Evolutionary conservation across 2,329 filamentous ascomycete species (phyloP).

Genomic region (Neoascochyta sp.): DNA sequence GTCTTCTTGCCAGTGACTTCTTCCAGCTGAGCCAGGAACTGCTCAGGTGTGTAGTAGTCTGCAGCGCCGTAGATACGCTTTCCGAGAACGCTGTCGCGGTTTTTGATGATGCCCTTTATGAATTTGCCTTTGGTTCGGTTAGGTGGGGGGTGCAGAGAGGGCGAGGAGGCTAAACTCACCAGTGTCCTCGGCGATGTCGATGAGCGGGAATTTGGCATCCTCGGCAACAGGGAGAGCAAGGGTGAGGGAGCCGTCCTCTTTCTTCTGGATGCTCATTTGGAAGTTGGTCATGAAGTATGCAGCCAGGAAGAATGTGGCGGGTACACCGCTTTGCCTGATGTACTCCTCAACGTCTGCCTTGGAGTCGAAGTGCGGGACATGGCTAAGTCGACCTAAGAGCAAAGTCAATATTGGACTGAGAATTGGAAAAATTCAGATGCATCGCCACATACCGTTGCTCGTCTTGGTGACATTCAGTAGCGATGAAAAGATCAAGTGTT

Average conservation of each 20-base stretch:
- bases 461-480: conserved; percentile 16
- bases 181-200: conserved; percentile 44
- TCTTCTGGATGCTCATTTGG: conserved; percentile 8
- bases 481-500: conserved; percentile 21
- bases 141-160: too few species aligned
- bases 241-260: conserved; percentile 15
- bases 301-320: conserved; percentile 49
- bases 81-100: conserved; percentile 31
- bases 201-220: conserved; percentile 37
- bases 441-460: too few species aligned
- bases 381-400: conserved; percentile 33
- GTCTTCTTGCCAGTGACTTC: conserved; percentile 19
- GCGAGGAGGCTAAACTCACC: conserved; percentile 36
- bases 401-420: too few species aligned
- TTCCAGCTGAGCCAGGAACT: conserved; percentile 37
- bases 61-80: conserved; percentile 44
- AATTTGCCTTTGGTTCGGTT: conserved; percentile 25
- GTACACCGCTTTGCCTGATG: conserved; percentile 42
- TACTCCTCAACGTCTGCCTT: conserved; percentile 56
- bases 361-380: conserved; percentile 52
- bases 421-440: too few species aligned
- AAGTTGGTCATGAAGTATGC: conserved; percentile 56
- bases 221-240: conserved; percentile 8
- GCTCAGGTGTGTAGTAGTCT: conserved; percentile 22
- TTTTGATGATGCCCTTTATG: conserved; percentile 17